Evolutionary conservation across 1,139 yeast species (phyloP).

Genomic region (Taphrina flavorubra): DNA sequence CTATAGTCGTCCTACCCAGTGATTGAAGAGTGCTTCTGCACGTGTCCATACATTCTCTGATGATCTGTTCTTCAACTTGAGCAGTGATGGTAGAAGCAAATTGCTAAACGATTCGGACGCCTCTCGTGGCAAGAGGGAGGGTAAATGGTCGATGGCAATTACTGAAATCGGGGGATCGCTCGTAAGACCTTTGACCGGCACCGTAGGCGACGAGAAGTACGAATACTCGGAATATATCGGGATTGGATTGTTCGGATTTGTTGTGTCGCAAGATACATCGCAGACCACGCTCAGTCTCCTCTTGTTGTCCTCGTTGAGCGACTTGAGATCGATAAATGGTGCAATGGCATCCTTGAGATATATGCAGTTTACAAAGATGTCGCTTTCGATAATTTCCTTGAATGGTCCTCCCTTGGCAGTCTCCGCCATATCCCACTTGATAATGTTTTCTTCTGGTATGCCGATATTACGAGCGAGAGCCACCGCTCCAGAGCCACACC

Average conservation of each 20-base stretch:
- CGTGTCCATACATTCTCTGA: constrained; percentile 88
- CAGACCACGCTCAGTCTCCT: constrained; percentile 90
- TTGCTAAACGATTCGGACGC: constrained; percentile 87
- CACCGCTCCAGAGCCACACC: constrained; percentile 99
- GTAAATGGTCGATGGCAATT: constrained; percentile 95
- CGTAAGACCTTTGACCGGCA: constrained; percentile 70
- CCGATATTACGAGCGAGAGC: constrained; percentile 83
- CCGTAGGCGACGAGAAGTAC: constrained; percentile 88
- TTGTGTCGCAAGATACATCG: constrained; percentile 97
- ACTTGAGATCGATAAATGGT: constrained; percentile 69
- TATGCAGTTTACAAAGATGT: constrained; percentile 92
- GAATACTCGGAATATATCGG: constrained; percentile 92
- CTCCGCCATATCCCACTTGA: constrained; percentile 96
- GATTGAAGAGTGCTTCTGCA: constrained; percentile 81
- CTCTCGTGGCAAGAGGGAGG: constrained; percentile 93
- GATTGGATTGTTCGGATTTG: constrained; percentile 96
- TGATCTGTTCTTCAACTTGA: constrained; percentile 79
- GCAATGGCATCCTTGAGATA: constrained; percentile 92
- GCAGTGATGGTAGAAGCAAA: constrained; percentile 85
- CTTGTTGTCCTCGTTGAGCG: constrained; percentile 65
- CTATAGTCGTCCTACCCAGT: constrained; percentile 62
- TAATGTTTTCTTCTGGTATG: constrained; percentile 78
- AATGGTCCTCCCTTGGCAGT: constrained; percentile 98
- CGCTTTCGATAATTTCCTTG: constrained; percentile 83
- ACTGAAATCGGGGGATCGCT: constrained; percentile 85